Base-by-base conservation (phyloP, 768 basidiomycete species). In the Vishniacozyma victoriae region DNA sequence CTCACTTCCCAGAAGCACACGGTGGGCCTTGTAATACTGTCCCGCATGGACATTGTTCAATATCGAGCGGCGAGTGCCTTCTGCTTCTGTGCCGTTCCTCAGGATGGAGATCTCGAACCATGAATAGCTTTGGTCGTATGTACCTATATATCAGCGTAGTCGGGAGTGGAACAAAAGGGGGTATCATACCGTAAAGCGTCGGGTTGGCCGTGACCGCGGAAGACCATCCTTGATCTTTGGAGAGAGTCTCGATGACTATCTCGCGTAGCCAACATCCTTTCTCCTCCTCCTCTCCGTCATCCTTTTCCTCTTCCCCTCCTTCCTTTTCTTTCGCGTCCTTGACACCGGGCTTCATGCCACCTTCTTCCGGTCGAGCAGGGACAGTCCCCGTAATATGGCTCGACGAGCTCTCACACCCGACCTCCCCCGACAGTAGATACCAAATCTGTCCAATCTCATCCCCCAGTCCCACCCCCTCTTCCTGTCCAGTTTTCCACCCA, bases 201-300 rank as follows among this genome's bases (percentile, higher is more conserved):
- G 60, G 60, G 46, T 68, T 64, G 35, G 46, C 38, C 25, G 29
- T 23, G 9, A 24, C 20, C 13, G 29, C 33, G 9, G 23, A 25
- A 27, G 26, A 45, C 66, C 66, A 68, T 2, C 62, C 62, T 54
- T 68, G 66, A 60, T 68, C 66, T 44, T 46, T 57, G 7, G 59
- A 60, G 41, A 59, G 35, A 3, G 62, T 64, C 36, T 64, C 55
- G 3, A 68, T 39, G 3, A 56, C 48, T 9, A 64, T 41, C 26
- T 57, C 35, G 20, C 55, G 44, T 22, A 62, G 11, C 56, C 56
- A 58, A 11, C 13, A 11, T 20, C 46, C 46, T 14, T 31, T 23
- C 19, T 22, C 23, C 20, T 40, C n/a, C 11, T 29, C 25, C 27
- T 26, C 24, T 13, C 24, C 24, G 1, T 45, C 33, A 9, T 9